Evolutionary conservation across 352 stramenopile genomes (phyloP), one percentile per base, ranked within the genome.

Genomic region (Globisporangium rhizosaccharum): DNA sequence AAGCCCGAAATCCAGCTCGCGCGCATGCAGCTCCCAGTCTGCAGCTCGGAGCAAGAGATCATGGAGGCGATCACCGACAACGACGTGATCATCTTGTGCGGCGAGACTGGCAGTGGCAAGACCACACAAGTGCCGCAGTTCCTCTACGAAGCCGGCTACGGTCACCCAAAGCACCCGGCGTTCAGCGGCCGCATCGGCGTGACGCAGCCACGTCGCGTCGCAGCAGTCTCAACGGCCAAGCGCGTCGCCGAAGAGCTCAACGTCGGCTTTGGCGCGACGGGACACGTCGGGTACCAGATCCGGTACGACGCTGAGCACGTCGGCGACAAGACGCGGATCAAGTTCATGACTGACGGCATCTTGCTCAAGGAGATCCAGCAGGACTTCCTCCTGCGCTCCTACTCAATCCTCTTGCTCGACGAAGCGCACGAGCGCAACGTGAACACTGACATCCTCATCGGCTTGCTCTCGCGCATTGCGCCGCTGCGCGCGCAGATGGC

Each of bases 271-370:
- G 85, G 83, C n/a, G 63, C 66, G 2, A 65, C 76, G 3, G 80
- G 81, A 3, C 72, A 88, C 39, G 97, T 99, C 10, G 92, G 94
- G 6, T 99, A 99, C 75, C 94, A 99, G 72, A 99, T 99, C 37
- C 92, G 97, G 63, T 99, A 99, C 68, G 98, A 99, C 72, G 88
- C 79, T 6, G 89, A 90, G 50, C 96, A 98, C 41, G 73, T 99
- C 9, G 88, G 90, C 33, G 56, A 82, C 25, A 66, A 85, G 23
- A 99, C 94, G 17, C 81, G 85, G 9, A 82, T 99, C 53, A 99
- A 99, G 72, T 99, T 99, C 70, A 99, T 99, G 97, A 99, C 97
- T 6, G 97, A 99, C 68, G 97, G 97, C 62, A 98, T 99, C 60
- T 70, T 99, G 42, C 76, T 99, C n/a, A 93, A 97, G 68, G 97